phyloP scores from a whole-genome alignment of 768 basidiomycete genomes.

The Pulveroboletus sp. region DNA sequence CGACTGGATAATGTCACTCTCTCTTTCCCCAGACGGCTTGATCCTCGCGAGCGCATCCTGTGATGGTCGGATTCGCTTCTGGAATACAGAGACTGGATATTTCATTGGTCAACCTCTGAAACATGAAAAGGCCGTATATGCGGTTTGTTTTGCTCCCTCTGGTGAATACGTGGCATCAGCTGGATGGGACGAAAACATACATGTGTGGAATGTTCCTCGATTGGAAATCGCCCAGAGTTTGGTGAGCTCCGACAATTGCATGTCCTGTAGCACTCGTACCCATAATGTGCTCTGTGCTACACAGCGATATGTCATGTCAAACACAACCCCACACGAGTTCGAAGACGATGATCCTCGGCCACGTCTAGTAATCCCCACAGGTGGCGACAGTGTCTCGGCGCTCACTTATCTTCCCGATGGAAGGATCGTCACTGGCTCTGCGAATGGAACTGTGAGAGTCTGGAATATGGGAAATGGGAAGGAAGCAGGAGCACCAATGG shows the following conservation, averaged over 20 bases:
- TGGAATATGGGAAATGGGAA: neutral
- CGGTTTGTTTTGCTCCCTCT: slow-evolving; percentile 5
- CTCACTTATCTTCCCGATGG: neutral
- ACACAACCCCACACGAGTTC: too few species aligned
- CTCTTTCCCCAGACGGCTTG: too few species aligned
- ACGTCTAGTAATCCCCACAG: too few species aligned
- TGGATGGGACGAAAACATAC: neutral
- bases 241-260: neutral
- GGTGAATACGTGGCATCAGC: neutral
- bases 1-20: too few species aligned
- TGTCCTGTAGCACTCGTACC: too few species aligned
- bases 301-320: neutral
- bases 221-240: neutral
- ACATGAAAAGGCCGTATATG: neutral
- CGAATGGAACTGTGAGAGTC: neutral
- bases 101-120: neutral
- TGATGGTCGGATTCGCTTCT: neutral
- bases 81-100: neutral
- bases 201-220: neutral
- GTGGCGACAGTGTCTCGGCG: too few species aligned
- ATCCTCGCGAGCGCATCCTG: neutral
- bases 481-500: neutral
- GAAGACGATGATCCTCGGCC: too few species aligned
- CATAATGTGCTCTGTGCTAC: neutral
- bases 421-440: neutral